Percentiles rank a stretch among this genome's conserved stretches.
Conservation (phyloP, 345 rosid genomes). For the Melastoma malabathricum region DNA sequence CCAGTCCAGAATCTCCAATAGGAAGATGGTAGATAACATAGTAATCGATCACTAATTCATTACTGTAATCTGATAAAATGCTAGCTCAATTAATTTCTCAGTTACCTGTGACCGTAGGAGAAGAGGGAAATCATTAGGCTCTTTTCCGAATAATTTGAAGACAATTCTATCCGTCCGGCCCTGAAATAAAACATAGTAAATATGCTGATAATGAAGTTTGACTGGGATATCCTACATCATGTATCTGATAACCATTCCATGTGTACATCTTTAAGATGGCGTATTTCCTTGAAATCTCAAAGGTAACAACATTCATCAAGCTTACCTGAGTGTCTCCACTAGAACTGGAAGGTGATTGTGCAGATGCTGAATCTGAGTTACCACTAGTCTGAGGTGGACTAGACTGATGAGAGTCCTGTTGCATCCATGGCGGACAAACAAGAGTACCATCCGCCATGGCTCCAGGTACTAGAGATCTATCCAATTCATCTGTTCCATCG, state of each 20-base stretch:
- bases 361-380: conserved; percentile 94
- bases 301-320: too few species aligned
- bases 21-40: too few species aligned
- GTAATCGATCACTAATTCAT: too few species aligned
- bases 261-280: too few species aligned
- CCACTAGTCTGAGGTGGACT: conserved; percentile 96
- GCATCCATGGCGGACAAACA: conserved; percentile 80
- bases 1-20: conserved; percentile 85
- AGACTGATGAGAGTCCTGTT: conserved; percentile 68
- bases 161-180: conserved; percentile 88
- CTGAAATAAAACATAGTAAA: conserved; percentile 27
- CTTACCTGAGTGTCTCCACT: conserved; percentile 83
- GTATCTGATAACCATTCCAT: too few species aligned
- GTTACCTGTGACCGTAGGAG: conserved; percentile 79
- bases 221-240: too few species aligned
- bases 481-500: conserved; percentile 66
- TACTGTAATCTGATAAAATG: background rate
- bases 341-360: conserved; percentile 92
- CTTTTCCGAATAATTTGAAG: conserved; percentile 90
- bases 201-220: background rate
- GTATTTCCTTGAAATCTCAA: too few species aligned
- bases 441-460: conserved; percentile 49
- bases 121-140: conserved; percentile 82
- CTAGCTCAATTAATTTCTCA: conserved; percentile 6
- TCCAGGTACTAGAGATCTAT: conserved; percentile 51